A percentile compares a stretch with the other conserved stretches of the same genome.
phyloP scores from a whole-genome alignment of 75 land plant species.

The Pinus taeda region DNA sequence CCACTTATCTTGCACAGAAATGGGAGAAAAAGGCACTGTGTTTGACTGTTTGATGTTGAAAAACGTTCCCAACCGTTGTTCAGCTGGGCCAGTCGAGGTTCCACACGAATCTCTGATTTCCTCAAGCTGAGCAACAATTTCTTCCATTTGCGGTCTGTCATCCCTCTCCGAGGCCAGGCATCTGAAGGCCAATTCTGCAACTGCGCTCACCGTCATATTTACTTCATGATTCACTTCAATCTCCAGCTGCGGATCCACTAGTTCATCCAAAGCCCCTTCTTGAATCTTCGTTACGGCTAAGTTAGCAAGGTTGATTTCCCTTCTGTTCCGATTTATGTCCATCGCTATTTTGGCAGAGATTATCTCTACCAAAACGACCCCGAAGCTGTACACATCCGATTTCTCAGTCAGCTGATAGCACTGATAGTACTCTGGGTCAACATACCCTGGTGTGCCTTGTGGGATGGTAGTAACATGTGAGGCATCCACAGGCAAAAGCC shows the following conservation, averaged over 20 bases:
- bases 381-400: conserved; percentile 54
- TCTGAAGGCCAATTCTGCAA: conserved; percentile 63
- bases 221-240: conserved; percentile 22
- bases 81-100: neutral
- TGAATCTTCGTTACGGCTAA: conserved; percentile 55
- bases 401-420: conserved; percentile 21
- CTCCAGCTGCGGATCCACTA: conserved; percentile 54
- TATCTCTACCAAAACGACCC: conserved; percentile 46
- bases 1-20: conserved; percentile 31
- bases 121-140: conserved; percentile 33
- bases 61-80: neutral
- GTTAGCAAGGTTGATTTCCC: conserved; percentile 41
- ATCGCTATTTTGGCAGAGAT: neutral
- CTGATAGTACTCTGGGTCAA: conserved; percentile 35
- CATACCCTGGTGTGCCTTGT: conserved; percentile 28
- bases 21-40: conserved; percentile 32
- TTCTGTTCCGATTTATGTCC: no score
- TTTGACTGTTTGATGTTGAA: no score
- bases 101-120: neutral
- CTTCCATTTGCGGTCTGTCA: conserved; percentile 61
- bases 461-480: conserved; percentile 18
- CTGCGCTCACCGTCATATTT: conserved; percentile 21
- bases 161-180: conserved; percentile 64
- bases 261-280: conserved; percentile 35
- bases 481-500: conserved; percentile 11